These are phyloP conservation scores for Citrus glauca DNA, from an alignment of 345 rosid genomes.

Conservation along the genomic window DNA sequence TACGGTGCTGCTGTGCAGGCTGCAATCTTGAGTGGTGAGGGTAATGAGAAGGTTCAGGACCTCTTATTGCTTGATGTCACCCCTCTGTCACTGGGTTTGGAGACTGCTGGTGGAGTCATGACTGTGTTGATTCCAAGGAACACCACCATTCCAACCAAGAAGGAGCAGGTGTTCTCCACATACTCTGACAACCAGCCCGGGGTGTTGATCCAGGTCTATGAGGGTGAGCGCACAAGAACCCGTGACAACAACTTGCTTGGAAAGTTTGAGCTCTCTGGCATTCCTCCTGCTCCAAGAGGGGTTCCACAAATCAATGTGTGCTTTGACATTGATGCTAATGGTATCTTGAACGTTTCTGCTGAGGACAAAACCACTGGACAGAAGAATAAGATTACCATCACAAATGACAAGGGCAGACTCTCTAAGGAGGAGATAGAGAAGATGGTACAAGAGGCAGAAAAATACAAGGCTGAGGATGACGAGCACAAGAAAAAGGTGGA, in stretches of 20 bases:
- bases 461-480: conserved; percentile 48
- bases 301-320: conserved; percentile 46
- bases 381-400: conserved; percentile 58
- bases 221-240: conserved; percentile 58
- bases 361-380: conserved; percentile 51
- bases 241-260: conserved; percentile 59
- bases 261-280: conserved; percentile 59
- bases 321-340: conserved; percentile 41
- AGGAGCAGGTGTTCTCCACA: conserved; percentile 60
- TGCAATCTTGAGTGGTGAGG: conserved; percentile 60
- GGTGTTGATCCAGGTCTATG: conserved; percentile 60
- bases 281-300: conserved; percentile 64
- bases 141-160: conserved; percentile 59
- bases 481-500: conserved; percentile 51
- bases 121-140: conserved; percentile 60
- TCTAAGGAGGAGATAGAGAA: conserved; percentile 54
- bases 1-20: conserved; percentile 73
- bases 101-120: conserved; percentile 65
- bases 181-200: conserved; percentile 66
- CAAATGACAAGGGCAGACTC: conserved; percentile 51
- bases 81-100: conserved; percentile 51
- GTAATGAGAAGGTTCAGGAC: conserved; percentile 62
- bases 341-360: conserved; percentile 49
- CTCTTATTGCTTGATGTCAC: conserved; percentile 55
- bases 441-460: conserved; percentile 57